A percentile compares a stretch with the other conserved stretches of the same genome.
These are phyloP conservation scores for Blastocystis sp. DNA, from an alignment of 352 stramenopile genomes.

Conservation along the genomic window DNA sequence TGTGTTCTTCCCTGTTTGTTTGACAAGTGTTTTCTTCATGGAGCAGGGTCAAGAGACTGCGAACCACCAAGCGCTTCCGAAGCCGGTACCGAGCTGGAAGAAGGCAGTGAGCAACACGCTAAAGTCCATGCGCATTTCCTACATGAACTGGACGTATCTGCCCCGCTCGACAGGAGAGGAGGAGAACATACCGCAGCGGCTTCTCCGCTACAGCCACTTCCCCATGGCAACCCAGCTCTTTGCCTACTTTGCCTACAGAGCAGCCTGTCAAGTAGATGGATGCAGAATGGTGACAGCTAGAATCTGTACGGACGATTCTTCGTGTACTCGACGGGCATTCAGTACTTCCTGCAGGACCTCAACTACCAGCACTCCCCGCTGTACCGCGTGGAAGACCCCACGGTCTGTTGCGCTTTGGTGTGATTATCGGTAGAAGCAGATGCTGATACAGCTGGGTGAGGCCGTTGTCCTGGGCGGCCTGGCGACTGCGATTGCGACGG, in stretches of 20 bases:
- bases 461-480: constrained; percentile 28
- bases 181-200: constrained; percentile 22
- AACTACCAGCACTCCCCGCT: constrained; percentile 64
- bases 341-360: constrained; percentile 65
- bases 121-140: constrained; percentile 62
- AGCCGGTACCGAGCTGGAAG: constrained; percentile 32
- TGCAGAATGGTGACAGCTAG: not conserved
- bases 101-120: constrained; percentile 12
- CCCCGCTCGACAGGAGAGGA: constrained; percentile 44
- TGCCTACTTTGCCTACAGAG: constrained; percentile 63
- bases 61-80: not conserved
- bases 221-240: constrained; percentile 65
- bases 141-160: constrained; percentile 68
- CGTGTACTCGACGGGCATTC: constrained; percentile 49
- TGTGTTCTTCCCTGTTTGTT: not conserved
- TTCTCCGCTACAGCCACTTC: constrained; percentile 64
- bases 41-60: not conserved
- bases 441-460: constrained; percentile 52
- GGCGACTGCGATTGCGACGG: constrained; percentile 47
- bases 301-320: constrained; percentile 59
- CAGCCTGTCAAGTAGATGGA: constrained; percentile 49
- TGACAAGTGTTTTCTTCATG: not conserved
- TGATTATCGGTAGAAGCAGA: constrained; percentile 48
- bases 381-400: constrained; percentile 20
- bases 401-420: not conserved